These are phyloP conservation scores for Salix brachista DNA, from an alignment of 345 rosid genomes.

Conservation along the genomic window DNA sequence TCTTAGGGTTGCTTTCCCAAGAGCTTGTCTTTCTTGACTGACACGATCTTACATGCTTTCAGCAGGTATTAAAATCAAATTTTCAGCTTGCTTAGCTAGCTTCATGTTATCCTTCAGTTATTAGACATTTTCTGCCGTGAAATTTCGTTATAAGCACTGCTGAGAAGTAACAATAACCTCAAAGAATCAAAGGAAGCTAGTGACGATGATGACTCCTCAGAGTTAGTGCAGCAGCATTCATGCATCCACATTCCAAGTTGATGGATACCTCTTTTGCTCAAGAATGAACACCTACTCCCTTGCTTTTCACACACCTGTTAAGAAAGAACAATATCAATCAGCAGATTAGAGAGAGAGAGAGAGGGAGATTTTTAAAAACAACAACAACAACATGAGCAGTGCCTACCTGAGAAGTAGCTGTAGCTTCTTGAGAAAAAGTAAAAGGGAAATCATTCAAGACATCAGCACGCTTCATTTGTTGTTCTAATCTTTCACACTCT, in stretches of 20 bases:
- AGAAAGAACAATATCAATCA: not conserved
- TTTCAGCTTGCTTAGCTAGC: too few species aligned
- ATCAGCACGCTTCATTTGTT: conserved; percentile 68
- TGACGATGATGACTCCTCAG: not conserved
- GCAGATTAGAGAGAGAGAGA: not conserved
- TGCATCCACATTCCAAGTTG: conserved; percentile 64
- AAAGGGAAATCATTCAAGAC: conserved; percentile 70
- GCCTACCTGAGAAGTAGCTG: conserved; percentile 62
- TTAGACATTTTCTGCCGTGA: too few species aligned
- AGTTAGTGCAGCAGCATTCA: conserved; percentile 55
- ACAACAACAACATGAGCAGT: not conserved
- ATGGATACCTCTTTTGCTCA: conserved; percentile 62
- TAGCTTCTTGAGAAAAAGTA: conserved; percentile 64
- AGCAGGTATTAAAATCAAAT: too few species aligned
- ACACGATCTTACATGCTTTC: too few species aligned
- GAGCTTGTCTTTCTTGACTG: too few species aligned
- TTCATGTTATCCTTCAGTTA: too few species aligned
- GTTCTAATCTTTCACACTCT: conserved; percentile 77
- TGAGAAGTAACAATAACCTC: conserved; percentile 33
- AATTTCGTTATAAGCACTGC: not conserved
- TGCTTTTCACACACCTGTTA: conserved; percentile 46
- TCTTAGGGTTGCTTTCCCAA: too few species aligned
- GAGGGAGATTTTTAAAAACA: not conserved
- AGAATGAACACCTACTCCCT: conserved; percentile 66
- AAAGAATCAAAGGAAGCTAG: conserved; percentile 12